phyloP scores from a whole-genome alignment of 2,329 filamentous ascomycete species.

The Mycocentrospora acerina region DNA sequence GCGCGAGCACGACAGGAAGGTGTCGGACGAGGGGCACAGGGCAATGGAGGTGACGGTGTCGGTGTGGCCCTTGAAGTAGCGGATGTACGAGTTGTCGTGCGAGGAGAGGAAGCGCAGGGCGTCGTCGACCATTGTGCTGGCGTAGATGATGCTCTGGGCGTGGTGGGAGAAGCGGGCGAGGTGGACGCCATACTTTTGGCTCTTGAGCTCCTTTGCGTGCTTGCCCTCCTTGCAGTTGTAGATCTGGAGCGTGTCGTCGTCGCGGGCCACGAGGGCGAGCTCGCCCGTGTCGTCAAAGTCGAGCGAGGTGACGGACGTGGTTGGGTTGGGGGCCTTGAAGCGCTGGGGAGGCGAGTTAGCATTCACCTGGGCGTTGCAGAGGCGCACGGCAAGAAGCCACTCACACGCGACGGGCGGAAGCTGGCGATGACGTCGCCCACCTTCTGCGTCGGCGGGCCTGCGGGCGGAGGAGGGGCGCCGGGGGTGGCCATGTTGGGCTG shows the following conservation, averaged over 20 bases:
- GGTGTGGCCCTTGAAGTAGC: conserved; percentile 92
- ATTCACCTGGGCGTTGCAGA: neutral
- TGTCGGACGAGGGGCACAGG: conserved; percentile 82
- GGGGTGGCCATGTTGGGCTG: conserved; percentile 35
- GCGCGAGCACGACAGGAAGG: conserved; percentile 86
- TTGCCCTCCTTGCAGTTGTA: conserved; percentile 92
- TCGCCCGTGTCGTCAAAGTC: conserved; percentile 97
- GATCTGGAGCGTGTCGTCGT: conserved; percentile 93
- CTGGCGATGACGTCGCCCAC: conserved; percentile 75
- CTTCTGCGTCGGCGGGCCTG: conserved; percentile 51
- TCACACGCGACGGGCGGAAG: conserved; percentile 79
- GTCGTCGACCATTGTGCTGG: conserved; percentile 92
- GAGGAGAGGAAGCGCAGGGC: conserved; percentile 84
- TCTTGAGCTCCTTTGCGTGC: conserved; percentile 83
- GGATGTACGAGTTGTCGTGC: conserved; percentile 94
- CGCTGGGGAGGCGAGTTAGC: conserved; percentile 35
- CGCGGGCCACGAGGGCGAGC: conserved; percentile 84
- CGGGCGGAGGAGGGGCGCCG: conserved; percentile 34
- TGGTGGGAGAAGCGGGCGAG: conserved; percentile 93
- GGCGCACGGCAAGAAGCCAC: conserved; percentile 18
- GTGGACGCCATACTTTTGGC: conserved; percentile 96
- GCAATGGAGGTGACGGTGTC: conserved; percentile 79
- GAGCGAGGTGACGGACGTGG: conserved; percentile 77
- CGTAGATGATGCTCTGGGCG: conserved; percentile 87
- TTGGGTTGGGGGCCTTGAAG: conserved; percentile 49